phyloP scores from a whole-genome alignment of 228 moss, liverwort and hornwort species.

The Sphagnum magellanicum region DNA sequence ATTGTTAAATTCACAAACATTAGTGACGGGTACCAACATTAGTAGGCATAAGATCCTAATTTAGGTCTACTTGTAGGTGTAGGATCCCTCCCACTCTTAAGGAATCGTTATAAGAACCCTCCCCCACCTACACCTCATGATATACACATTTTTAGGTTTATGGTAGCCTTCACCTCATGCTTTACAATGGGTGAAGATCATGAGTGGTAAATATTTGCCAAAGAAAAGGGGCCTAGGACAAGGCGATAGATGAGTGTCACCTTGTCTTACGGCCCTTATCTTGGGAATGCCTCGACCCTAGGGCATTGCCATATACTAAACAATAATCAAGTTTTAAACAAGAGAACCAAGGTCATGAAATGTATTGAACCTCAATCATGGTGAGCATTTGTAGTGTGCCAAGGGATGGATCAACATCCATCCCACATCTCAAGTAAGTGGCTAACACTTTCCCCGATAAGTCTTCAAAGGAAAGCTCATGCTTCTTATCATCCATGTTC shows the following conservation, averaged over 20 bases:
- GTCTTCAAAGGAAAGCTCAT: conserved; percentile 67
- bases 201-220: no score
- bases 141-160: no score
- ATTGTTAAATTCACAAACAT: neutral
- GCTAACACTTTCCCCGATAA: conserved; percentile 57
- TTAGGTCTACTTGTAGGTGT: neutral
- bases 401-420: conserved; percentile 73
- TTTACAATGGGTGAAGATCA: no score
- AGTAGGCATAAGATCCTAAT: neutral
- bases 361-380: conserved; percentile 53
- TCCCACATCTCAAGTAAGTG: conserved; percentile 61
- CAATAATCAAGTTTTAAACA: neutral
- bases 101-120: no score
- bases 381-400: conserved; percentile 77
- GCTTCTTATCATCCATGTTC: conserved; percentile 62
- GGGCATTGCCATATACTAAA: neutral
- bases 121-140: no score
- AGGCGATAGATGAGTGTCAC: no score
- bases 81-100: no score
- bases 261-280: neutral
- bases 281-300: neutral
- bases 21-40: neutral
- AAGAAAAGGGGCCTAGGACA: no score
- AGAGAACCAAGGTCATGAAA: neutral
- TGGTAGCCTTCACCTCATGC: no score